phyloP scores from a whole-genome alignment of 139 green algal genomes.

The Coccomyxa sp. region DNA sequence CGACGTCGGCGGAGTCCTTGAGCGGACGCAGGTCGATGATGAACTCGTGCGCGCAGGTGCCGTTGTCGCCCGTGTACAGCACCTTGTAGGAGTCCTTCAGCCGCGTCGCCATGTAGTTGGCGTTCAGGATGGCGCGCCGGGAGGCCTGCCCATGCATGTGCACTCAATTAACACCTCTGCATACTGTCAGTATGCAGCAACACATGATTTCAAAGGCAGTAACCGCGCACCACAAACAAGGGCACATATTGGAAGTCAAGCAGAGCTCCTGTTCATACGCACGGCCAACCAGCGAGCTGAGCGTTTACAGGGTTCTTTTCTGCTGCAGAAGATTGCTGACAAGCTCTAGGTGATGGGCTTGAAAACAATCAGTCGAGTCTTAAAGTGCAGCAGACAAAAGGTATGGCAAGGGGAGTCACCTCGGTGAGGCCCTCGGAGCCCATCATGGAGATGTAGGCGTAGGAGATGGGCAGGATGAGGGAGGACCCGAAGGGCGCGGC shows the following conservation, averaged over 20 bases:
- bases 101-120: slow-evolving; percentile 98
- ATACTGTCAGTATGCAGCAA: background rate
- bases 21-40: slow-evolving; percentile 86
- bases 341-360: no score
- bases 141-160: slow-evolving; percentile 47
- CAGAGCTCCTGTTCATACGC: no score
- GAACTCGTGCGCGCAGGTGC: slow-evolving; percentile 99
- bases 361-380: no score
- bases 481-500: slow-evolving; percentile 92
- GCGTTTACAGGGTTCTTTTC: no score
- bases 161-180: background rate
- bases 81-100: slow-evolving; percentile 80
- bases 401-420: slow-evolving; percentile 12
- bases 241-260: no score
- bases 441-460: slow-evolving; percentile 99
- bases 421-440: slow-evolving; percentile 82
- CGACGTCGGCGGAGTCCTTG: slow-evolving; percentile 56
- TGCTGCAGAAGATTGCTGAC: no score
- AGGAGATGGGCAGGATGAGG: slow-evolving; percentile 99
- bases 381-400: no score
- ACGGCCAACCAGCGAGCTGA: no score
- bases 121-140: slow-evolving; percentile 85
- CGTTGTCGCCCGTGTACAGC: slow-evolving; percentile 81
- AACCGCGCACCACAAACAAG: no score
- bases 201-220: background rate